Base-by-base conservation (phyloP, 106 monocot species). In the Posidonia australis region DNA sequence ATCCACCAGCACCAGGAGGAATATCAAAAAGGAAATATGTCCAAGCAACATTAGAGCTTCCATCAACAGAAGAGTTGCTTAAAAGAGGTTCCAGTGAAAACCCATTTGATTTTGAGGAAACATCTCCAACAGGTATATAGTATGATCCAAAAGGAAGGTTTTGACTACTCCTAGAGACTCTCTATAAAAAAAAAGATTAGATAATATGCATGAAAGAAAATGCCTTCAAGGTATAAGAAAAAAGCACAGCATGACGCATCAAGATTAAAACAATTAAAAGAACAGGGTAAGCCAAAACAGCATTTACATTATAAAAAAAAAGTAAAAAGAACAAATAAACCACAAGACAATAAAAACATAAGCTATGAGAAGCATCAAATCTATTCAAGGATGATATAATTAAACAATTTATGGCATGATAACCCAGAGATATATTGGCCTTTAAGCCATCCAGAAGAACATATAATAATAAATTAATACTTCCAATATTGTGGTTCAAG, bases 1-100 rank as follows among this genome's bases (percentile, higher is more conserved):
- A 66, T 63, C 96, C 90, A 52, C 82, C 77, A 57, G 87, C 80
- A 78, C 90, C 90, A 57, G 65, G 69, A 56, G 96, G 84, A 72
- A 96, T 52, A 60, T 82, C 72, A 5, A 96, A 20, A 60, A 87
- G 60, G 65, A 96, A 87, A 70, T 80, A 87, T 62, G 87, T 90
- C 90, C 90, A 96, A 12, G 78, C 60, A 78, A 57, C 46, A 75
- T 77, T 24, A 51, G 68, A 62, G 24, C 16, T 53, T 10, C 6
- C 58, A 56, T 75, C 54, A 52, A 60, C 29, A 30, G 80, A 82
- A 49, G 69, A 74, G 30, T 86, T 82, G 77, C 77, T 86, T 44
- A 96, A 77, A 67, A 84, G 68, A 30, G 77, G 41, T 60, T 80
- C 73, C 51, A 87, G 14, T 45, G 66, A 42, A 69, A 92, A 80